Base-by-base conservation (phyloP, 768 basidiomycete genomes). In the Mycena indigotica region DNA sequence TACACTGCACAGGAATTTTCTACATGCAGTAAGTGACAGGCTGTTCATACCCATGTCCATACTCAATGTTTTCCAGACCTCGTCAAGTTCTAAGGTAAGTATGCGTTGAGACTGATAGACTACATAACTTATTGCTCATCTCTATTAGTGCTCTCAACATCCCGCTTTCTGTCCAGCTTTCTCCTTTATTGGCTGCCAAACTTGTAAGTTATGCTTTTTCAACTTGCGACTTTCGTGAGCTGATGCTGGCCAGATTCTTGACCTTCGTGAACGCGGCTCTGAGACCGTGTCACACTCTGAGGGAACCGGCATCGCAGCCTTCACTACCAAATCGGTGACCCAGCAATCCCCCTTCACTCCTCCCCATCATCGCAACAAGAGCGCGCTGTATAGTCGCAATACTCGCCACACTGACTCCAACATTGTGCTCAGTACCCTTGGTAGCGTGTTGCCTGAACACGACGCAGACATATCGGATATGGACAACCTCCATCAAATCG, bases 141-240 rank as follows among this genome's bases (percentile, higher is more conserved):
- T n/a, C 83, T 21, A 90, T 91, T 62, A 91, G 89, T 23, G 90
- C 90, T 17, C 86, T 92, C 67, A 89, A 89, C 64, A 92, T 92
- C 63, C 90, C 90, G 10, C 76, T 92, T 63, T 91, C 89, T 65
- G 88, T 92, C 17, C 91, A 92, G 89, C 79, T 93, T 66, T 86
- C 84, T 17, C 89, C 90, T 23, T 73, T 93, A 30, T 81, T 93
- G 44, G 90, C 90, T 4, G 91, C 89, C 69, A 86, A 90, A 57
- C 79, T 93, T 35, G 87, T 88, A 63, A 60, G 81, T 38, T 17
- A 17, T 40, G 38, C 24, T 21, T 25, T 28, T 12, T 30, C 30
- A n/a, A n/a, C n/a, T n/a, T n/a, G n/a, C 51, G 28, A 52, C 39
- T 29, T 19, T 3, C n/a, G 23, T 21, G 15, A 49, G 10, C 24